phyloP scores from a whole-genome alignment of 2,329 filamentous ascomycete species.

The Pseudohalonectria lignicola region DNA sequence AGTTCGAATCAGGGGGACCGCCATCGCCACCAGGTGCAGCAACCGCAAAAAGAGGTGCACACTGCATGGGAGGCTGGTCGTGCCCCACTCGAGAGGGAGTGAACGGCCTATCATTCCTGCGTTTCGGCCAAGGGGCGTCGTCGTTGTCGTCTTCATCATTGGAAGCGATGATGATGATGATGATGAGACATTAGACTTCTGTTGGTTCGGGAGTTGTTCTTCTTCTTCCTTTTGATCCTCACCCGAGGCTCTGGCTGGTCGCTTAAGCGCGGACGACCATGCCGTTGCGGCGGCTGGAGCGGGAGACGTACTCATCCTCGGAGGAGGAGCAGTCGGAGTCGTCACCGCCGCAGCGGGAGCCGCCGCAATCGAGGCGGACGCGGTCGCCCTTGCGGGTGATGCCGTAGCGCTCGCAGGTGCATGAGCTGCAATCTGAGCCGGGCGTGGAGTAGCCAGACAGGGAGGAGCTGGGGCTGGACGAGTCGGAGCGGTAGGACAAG shows the following conservation, averaged over 20 bases:
- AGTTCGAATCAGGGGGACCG: conserved; percentile 7
- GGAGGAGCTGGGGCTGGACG: conserved; percentile 61
- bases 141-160: conserved; percentile 1
- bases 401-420: conserved; percentile 92
- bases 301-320: conserved; percentile 39
- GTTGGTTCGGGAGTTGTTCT: background rate
- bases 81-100: conserved; percentile 18
- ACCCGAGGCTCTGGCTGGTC: conserved; percentile 11
- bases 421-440: conserved; percentile 63
- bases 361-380: conserved; percentile 93
- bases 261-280: conserved; percentile 40
- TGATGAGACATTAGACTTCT: no score
- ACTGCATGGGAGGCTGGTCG: conserved; percentile 7
- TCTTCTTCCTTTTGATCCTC: conserved; percentile 12
- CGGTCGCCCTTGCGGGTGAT: conserved; percentile 89
- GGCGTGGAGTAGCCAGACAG: conserved; percentile 72
- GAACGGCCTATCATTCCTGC: conserved; percentile 15
- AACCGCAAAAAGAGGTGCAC: no score
- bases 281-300: conserved; percentile 51
- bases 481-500: conserved; percentile 62
- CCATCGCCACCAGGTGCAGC: no score
- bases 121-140: no score
- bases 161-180: no score
- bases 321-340: conserved; percentile 65
- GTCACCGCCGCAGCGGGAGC: conserved; percentile 73